phyloP scores from a whole-genome alignment of 2,329 filamentous ascomycete genomes.

The Stagonosporopsis vannaccii region DNA sequence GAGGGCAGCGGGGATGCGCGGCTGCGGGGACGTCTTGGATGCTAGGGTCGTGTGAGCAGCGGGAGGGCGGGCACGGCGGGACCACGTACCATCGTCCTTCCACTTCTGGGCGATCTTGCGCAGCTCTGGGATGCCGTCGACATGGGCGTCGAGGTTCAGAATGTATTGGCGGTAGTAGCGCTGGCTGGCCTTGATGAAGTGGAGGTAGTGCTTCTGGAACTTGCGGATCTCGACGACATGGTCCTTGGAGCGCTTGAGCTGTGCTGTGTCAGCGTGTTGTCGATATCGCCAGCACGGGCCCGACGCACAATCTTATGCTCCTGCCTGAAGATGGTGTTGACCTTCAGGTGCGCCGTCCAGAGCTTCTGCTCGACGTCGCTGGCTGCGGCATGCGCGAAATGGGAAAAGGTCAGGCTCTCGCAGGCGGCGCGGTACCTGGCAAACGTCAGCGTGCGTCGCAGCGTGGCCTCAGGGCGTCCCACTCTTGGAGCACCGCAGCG shows the following conservation, averaged over 20 bases:
- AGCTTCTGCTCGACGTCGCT: conserved; percentile 73
- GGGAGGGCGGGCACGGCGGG: not conserved
- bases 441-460: conserved; percentile 26
- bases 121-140: conserved; percentile 64
- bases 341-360: conserved; percentile 79
- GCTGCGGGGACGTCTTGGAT: conserved; percentile 37
- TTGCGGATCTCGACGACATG: conserved; percentile 73
- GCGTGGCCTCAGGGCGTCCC: conserved; percentile 16
- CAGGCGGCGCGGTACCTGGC: conserved; percentile 73
- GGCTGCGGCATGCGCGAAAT: conserved; percentile 70
- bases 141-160: conserved; percentile 72
- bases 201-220: conserved; percentile 79
- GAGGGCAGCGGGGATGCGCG: conserved; percentile 57
- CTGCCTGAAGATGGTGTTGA: conserved; percentile 81
- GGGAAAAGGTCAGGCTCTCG: conserved; percentile 74
- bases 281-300: too few relatives aligned
- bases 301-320: conserved; percentile 48
- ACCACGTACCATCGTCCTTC: conserved; percentile 46
- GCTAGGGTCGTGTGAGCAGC: conserved; percentile 49
- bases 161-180: conserved; percentile 89
- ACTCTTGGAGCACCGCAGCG: conserved; percentile 50
- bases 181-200: conserved; percentile 87
- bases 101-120: conserved; percentile 60
- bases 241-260: conserved; percentile 60
- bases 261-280: not conserved